Percentiles rank a stretch among this genome's conserved stretches.
Evolutionary conservation across 805 yeast genomes (phyloP).

Genomic region (Brettanomyces naardenensis): DNA sequence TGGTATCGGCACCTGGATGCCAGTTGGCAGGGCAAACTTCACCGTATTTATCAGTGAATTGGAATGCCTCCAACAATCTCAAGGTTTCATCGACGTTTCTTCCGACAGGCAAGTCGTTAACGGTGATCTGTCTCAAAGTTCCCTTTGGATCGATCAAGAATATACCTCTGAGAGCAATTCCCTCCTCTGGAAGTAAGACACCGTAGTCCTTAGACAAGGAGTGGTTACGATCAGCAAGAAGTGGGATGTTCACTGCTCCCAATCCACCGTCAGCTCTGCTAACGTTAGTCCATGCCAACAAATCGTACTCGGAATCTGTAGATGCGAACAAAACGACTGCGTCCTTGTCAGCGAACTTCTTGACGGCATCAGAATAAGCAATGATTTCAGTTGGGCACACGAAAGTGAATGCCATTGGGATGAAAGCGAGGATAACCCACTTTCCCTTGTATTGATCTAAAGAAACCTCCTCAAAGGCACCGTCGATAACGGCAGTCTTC

Average conservation of each 20-base stretch:
- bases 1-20: slow-evolving; percentile 91
- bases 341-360: slow-evolving; percentile 80
- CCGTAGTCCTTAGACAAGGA: slow-evolving; percentile 92
- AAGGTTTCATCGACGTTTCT: slow-evolving; percentile 97
- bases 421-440: slow-evolving; percentile 95
- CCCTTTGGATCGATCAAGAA: slow-evolving; percentile 97
- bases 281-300: slow-evolving; percentile 97
- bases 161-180: slow-evolving; percentile 96
- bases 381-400: slow-evolving; percentile 99
- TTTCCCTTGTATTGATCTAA: slow-evolving; percentile 95
- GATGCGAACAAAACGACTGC: slow-evolving; percentile 92
- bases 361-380: slow-evolving; percentile 94
- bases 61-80: slow-evolving; percentile 98
- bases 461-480: slow-evolving; percentile 89
- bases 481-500: slow-evolving; percentile 96
- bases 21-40: slow-evolving; percentile 99
- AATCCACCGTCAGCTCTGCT: slow-evolving; percentile 97
- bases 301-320: slow-evolving; percentile 96
- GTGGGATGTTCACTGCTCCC: slow-evolving; percentile 91
- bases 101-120: slow-evolving; percentile 99
- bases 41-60: slow-evolving; percentile 98
- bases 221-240: slow-evolving; percentile 96
- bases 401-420: slow-evolving; percentile 98
- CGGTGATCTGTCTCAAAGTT: slow-evolving; percentile 87
- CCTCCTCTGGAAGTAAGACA: slow-evolving; percentile 93